Evolutionary conservation across 352 stramenopile genomes (phyloP), one percentile per base, ranked within the genome.

Genomic region (Phytopythium oedochilum): DNA sequence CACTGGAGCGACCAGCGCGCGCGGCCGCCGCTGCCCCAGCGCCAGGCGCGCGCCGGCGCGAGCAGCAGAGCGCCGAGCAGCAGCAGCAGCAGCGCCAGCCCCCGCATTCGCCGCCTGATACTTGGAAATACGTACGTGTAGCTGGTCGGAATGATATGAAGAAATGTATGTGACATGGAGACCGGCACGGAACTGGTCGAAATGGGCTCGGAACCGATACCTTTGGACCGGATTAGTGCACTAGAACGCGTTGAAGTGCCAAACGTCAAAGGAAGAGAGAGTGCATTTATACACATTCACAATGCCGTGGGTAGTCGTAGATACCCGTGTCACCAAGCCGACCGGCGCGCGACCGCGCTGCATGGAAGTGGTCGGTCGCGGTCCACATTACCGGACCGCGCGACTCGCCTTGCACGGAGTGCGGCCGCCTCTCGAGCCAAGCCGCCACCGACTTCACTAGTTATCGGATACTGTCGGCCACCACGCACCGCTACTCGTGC

Each of bases 401-500:
- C 34, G 53, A 38, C 14, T 38, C 60, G 64, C 63, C 57, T 70
- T 73, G 61, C 65, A 70, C 57, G 58, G 58, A 67, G 44, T 62
- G 57, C 46, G 35, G 51, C 35, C 15, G 36, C 14, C 34, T 28
- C n/a, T n/a, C n/a, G n/a, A n/a, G n/a, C n/a, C n/a, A n/a, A n/a
- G n/a, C n/a, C n/a, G n/a, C n/a, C n/a, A n/a, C n/a, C n/a, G n/a
- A n/a, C n/a, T n/a, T n/a, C n/a, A n/a, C n/a, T n/a, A n/a, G n/a
- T n/a, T n/a, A n/a, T n/a, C n/a, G n/a, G n/a, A n/a, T n/a, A n/a
- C n/a, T 36, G 8, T 12, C 31, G 11, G 22, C 39, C 28, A 35
- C 44, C 25, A 46, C 35, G 20, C 32, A 53, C 10, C 26, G 28
- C 75, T 64, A 86, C 53, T 92, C 82, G 32, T 74, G 66, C 82